Base-by-base conservation (phyloP, 2,329 filamentous ascomycete species). In the Tolypocladium paradoxum region DNA sequence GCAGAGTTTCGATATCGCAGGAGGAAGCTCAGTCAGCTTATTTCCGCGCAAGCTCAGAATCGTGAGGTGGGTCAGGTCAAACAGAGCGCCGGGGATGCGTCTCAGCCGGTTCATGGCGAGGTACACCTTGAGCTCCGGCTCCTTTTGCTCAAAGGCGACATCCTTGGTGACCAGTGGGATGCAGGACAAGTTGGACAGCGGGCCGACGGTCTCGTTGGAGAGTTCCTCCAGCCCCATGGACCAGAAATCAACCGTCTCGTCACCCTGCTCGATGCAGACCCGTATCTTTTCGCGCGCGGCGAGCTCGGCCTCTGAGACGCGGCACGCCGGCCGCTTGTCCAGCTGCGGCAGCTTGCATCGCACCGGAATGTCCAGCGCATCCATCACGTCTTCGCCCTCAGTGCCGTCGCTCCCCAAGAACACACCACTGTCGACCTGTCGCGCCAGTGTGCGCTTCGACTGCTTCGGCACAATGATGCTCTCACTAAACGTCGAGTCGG, bases 41-140 rank as follows among this genome's bases (percentile, higher is more conserved):
- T 88, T 88, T 55, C 76, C 78, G 36, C 86, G 80, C 18, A 90
- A 72, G 59, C 79, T 87, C 14, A 90, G 75, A 18, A 83, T 78
- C 0, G 79, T 83, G 33, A 89, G 70, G 59, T 81, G 71, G 24
- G 81, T 70, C 2, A 89, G 68, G 48, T 79, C 74, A 60, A 87
- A 85, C 2, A 89, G 66, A 48, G 79, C 77, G 2, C 73, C 70
- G 0, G 86, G 85, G 2, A 87, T 69, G 16, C 69, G 68, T 2
- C 64, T 66, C 4, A 90, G 72, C 0, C 66, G 63, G 61, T 89
- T 90, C 51, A 72, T 73, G 14, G 77, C 76, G 16, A 90, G 69
- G 54, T 79, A 85, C 1, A 90, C 65, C 59, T 82, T 76, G 48
- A 89, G 68, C 50, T 75, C 68, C 0, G 84, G 82, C 6, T 81